Evolutionary conservation across 75 land plant species (phyloP).

Genomic region (Sequoia sempervirens): DNA sequence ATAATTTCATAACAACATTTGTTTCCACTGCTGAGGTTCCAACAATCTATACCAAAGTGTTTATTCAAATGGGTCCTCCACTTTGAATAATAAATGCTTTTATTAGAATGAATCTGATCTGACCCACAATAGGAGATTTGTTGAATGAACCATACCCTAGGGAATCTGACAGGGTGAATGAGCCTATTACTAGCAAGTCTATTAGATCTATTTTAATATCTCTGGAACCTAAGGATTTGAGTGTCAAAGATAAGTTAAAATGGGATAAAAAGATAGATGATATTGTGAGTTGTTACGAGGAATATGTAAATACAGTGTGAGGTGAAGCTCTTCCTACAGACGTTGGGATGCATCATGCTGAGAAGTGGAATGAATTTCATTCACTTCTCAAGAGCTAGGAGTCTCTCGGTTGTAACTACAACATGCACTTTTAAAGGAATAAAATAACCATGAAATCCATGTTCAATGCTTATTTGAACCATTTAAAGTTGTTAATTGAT

Average conservation of each 20-base stretch:
- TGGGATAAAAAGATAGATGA: neutral
- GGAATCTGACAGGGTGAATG: too few relatives aligned
- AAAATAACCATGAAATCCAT: too few relatives aligned
- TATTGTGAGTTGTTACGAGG: neutral
- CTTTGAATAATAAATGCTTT: slow-evolving; percentile 7
- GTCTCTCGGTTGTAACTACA: neutral
- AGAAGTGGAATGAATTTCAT: slow-evolving; percentile 9
- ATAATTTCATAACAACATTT: too few relatives aligned
- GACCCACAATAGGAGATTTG: too few relatives aligned
- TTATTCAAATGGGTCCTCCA: slow-evolving; percentile 7
- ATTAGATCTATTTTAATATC: neutral
- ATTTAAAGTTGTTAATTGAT: neutral
- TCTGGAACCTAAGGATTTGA: neutral
- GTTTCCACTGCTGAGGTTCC: neutral
- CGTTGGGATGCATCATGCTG: neutral
- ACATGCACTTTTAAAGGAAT: neutral
- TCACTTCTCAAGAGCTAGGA: neutral
- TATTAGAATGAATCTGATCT: neutral
- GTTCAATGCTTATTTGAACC: neutral
- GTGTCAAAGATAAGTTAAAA: neutral
- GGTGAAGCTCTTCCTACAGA: neutral
- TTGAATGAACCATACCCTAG: too few relatives aligned
- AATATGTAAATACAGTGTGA: neutral
- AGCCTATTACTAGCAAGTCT: neutral
- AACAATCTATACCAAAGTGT: neutral